Percentiles rank a stretch among this genome's conserved stretches.
Conservation (phyloP, 2,329 filamentous ascomycete genomes). For the Talaromyces rugulosus region DNA sequence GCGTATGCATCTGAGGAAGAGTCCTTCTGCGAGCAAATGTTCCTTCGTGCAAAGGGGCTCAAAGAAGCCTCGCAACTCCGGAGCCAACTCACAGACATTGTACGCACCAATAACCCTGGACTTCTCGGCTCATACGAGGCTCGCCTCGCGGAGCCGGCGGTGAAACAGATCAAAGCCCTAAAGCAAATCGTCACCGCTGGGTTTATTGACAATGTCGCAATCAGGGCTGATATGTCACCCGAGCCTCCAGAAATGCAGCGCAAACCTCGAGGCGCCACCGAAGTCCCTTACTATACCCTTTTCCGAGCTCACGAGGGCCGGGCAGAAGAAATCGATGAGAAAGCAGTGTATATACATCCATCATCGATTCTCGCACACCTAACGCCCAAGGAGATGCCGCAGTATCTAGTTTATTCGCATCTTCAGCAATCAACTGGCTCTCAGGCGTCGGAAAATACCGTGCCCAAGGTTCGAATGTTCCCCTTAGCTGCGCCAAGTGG, state of each 20-base stretch:
- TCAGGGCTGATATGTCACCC: constrained; percentile 81
- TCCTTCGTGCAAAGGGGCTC: constrained; percentile 81
- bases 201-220: constrained; percentile 91
- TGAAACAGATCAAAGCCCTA: constrained; percentile 70
- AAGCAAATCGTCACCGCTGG: constrained; percentile 90
- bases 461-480: constrained; percentile 78
- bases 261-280: constrained; percentile 78
- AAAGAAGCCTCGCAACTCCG: constrained; percentile 81
- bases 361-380: constrained; percentile 72
- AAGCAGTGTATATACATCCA: constrained; percentile 82
- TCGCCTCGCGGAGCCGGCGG: constrained; percentile 56
- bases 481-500: constrained; percentile 75
- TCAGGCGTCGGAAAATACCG: constrained; percentile 46
- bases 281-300: constrained; percentile 86
- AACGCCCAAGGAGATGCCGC: constrained; percentile 68
- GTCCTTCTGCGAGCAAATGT: constrained; percentile 75
- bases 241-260: constrained; percentile 62
- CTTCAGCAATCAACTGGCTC: constrained; percentile 64
- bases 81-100: constrained; percentile 74
- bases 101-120: constrained; percentile 66
- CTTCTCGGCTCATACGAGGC: constrained; percentile 36
- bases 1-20: constrained; percentile 62
- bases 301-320: constrained; percentile 58
- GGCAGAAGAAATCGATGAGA: constrained; percentile 49
- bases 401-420: constrained; percentile 82